Percentiles rank a stretch among this genome's conserved stretches.
These are phyloP conservation scores for Trichophyton verrucosum DNA, from an alignment of 2,329 filamentous ascomycete genomes.

Conservation along the genomic window DNA sequence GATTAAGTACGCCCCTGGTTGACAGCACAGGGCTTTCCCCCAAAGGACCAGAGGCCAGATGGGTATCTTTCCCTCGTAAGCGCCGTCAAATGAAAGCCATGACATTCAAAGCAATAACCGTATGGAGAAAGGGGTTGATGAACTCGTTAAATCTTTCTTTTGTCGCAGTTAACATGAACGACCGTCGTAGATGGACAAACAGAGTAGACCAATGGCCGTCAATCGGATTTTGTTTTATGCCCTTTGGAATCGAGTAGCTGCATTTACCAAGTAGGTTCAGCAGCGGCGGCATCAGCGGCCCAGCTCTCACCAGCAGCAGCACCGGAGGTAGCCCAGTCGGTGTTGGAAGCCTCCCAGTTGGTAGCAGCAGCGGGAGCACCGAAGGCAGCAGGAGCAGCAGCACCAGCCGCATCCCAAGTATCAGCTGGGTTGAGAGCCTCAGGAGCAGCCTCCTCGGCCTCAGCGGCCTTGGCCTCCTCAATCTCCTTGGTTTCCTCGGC, in stretches of 20 bases:
- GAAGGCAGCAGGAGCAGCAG: slow-evolving; percentile 50
- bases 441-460: slow-evolving; percentile 73
- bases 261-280: slow-evolving; percentile 31
- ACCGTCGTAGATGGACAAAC: neutral
- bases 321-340: slow-evolving; percentile 42
- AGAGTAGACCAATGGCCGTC: neutral
- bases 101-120: slow-evolving; percentile 2
- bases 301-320: slow-evolving; percentile 26
- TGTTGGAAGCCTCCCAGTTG: slow-evolving; percentile 48
- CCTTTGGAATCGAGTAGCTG: neutral
- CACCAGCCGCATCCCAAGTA: slow-evolving; percentile 74
- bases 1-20: slow-evolving; percentile 70
- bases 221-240: neutral
- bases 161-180: neutral
- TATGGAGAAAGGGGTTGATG: slow-evolving; percentile 23
- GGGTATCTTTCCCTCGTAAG: slow-evolving; percentile 99
- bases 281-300: slow-evolving; percentile 28
- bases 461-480: slow-evolving; percentile 70
- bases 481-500: slow-evolving; percentile 98
- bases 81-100: slow-evolving; percentile 47
- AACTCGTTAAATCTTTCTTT: slow-evolving; percentile 4
- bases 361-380: slow-evolving; percentile 54
- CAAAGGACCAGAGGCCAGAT: slow-evolving; percentile 38
- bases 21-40: slow-evolving; percentile 98
- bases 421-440: slow-evolving; percentile 59